Conservation (phyloP, 805 yeast genomes). For the Teunomyces kruisii region DNA sequence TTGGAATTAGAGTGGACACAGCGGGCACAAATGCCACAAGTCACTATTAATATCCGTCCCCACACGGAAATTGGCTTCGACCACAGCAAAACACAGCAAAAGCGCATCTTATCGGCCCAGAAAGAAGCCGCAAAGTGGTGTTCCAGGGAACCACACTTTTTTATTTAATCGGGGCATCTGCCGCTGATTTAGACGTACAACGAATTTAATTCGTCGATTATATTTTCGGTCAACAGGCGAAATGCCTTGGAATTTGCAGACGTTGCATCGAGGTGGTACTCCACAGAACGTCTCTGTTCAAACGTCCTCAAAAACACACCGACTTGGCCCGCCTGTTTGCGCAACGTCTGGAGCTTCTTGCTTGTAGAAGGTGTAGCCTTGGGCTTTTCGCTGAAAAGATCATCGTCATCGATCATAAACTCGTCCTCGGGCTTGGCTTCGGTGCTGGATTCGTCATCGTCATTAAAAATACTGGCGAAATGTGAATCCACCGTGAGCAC, state of each 20-base stretch:
- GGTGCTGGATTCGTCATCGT: slow-evolving; percentile 2
- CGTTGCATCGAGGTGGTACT: not conserved
- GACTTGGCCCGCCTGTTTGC: not conserved
- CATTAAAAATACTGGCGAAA: slow-evolving; percentile 26
- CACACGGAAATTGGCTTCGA: too few relatives aligned
- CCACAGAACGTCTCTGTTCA: not conserved
- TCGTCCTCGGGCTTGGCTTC: slow-evolving; percentile 6
- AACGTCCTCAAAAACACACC: not conserved
- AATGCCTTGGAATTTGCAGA: slow-evolving; percentile 1
- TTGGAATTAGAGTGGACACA: not conserved
- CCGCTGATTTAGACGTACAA: not conserved
- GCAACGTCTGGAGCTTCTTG: slow-evolving; percentile 1
- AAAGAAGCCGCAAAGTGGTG: too few relatives aligned
- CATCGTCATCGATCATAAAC: slow-evolving; percentile 11
- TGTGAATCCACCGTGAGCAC: slow-evolving; percentile 22
- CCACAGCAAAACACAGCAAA: too few relatives aligned
- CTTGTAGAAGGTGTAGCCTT: not conserved
- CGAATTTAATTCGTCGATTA: slow-evolving; percentile 6
- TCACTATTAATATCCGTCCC: too few relatives aligned
- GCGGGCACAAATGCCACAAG: not conserved
- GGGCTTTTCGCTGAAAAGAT: slow-evolving; percentile 8
- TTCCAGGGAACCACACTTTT: too few relatives aligned
- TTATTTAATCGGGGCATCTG: too few relatives aligned
- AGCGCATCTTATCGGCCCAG: too few relatives aligned
- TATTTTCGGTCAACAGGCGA: slow-evolving; percentile 5